Evolutionary conservation across 2,329 filamentous ascomycete genomes (phyloP).

Genomic region (Colletotrichum sp.): DNA sequence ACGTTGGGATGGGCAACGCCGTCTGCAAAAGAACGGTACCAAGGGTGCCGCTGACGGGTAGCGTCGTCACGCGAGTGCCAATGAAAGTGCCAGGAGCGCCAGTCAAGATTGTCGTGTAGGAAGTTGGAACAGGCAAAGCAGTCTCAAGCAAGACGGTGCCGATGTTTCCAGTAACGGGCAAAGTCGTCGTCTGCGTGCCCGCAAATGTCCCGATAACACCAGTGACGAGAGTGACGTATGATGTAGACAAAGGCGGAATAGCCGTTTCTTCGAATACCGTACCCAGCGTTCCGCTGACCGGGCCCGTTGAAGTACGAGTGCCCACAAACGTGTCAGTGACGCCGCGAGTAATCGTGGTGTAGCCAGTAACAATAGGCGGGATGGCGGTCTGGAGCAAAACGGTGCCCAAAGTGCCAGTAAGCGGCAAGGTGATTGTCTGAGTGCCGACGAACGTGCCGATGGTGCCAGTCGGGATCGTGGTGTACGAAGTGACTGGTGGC

Average conservation of each 20-base stretch:
- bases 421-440: neutral
- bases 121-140: neutral
- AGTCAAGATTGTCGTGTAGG: slow-evolving; percentile 5
- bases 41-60: neutral
- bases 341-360: neutral
- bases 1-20: neutral
- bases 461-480: neutral
- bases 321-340: neutral
- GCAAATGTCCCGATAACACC: neutral
- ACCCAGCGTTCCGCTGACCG: neutral
- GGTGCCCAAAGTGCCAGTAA: neutral
- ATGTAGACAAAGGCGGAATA: neutral
- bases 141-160: slow-evolving; percentile 6
- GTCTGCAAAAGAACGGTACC: neutral
- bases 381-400: neutral
- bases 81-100: neutral
- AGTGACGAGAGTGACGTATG: neutral
- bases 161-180: neutral
- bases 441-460: neutral
- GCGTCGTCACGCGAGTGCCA: neutral
- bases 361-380: neutral
- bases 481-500: neutral
- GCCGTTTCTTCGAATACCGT: neutral
- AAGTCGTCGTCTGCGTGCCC: neutral
- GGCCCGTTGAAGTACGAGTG: neutral